Evolutionary conservation across 2,329 filamentous ascomycete genomes (phyloP).

Genomic region (Chaetomiaceae sp.): DNA sequence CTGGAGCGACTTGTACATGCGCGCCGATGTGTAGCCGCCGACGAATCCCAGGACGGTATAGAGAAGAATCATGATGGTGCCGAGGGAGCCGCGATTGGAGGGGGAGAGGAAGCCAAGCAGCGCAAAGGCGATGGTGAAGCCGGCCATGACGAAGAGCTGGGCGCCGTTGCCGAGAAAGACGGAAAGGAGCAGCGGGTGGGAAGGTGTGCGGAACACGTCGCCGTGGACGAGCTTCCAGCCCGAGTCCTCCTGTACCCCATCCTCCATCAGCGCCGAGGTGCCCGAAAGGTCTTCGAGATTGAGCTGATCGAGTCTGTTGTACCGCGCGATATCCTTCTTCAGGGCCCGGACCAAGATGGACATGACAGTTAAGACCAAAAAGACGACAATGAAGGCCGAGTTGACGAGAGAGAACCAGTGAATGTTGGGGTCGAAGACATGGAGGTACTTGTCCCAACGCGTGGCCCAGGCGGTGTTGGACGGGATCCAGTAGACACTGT

Average conservation of each 20-base stretch:
- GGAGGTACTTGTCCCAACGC: constrained; percentile 97
- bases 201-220: constrained; percentile 89
- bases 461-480: constrained; percentile 91
- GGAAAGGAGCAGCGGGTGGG: constrained; percentile 76
- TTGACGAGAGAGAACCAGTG: constrained; percentile 99
- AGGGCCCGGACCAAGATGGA: constrained; percentile 87
- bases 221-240: constrained; percentile 98
- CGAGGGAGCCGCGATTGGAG: constrained; percentile 89
- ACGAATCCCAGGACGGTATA: constrained; percentile 92
- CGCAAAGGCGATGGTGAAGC: constrained; percentile 88
- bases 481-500: constrained; percentile 83
- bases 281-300: constrained; percentile 84
- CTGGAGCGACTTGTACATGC: constrained; percentile 90
- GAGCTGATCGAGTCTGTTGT: constrained; percentile 90
- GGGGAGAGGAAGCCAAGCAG: constrained; percentile 92
- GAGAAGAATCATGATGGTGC: constrained; percentile 86
- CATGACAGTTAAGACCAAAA: constrained; percentile 84
- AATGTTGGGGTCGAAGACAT: constrained; percentile 95
- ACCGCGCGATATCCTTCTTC: constrained; percentile 91
- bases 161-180: constrained; percentile 89
- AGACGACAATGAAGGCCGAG: constrained; percentile 89
- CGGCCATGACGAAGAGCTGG: constrained; percentile 97
- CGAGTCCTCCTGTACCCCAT: constrained; percentile 94
- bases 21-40: constrained; percentile 82
- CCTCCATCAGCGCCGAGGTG: constrained; percentile 67